Conservation (phyloP, 257 asterid genomes). For the Solanum medicagineum region DNA sequence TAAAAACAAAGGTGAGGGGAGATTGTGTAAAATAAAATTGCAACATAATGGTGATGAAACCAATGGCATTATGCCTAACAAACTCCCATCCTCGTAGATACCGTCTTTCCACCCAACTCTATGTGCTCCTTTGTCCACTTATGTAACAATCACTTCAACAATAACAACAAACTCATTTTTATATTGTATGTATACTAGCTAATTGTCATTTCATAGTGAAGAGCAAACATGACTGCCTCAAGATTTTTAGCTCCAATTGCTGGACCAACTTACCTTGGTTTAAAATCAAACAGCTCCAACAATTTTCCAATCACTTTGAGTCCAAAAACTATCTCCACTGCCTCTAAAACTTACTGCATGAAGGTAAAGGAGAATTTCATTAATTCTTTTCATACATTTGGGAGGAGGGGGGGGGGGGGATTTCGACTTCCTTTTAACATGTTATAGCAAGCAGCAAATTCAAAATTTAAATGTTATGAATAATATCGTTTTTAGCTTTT, state of each 20-base stretch:
- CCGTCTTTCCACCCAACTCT: not conserved
- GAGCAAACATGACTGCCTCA: conserved; percentile 19
- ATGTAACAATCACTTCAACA: not conserved
- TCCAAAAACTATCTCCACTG: conserved; percentile 19
- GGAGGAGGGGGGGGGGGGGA: no score
- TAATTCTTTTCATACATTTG: not conserved
- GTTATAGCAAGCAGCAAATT: not conserved
- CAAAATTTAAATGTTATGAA: no score
- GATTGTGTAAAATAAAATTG: not conserved
- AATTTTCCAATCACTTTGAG: conserved; percentile 15
- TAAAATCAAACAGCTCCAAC: conserved; percentile 3
- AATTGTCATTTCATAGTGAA: not conserved
- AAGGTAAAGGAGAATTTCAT: conserved; percentile 5
- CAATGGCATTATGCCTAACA: conserved; percentile 6
- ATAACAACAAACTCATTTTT: not conserved
- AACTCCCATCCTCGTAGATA: conserved; percentile 1
- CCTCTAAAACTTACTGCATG: conserved; percentile 35
- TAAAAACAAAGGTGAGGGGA: not conserved
- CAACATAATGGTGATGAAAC: conserved; percentile 4
- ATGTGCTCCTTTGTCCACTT: conserved; percentile 6
- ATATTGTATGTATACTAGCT: not conserved
- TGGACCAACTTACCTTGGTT: conserved; percentile 10
- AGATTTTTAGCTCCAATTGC: conserved; percentile 15
- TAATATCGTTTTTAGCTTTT: no score
- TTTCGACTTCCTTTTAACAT: no score